Evolutionary conservation across 1,284 basidiomycete genomes (phyloP), one percentile per base, ranked within the genome.

Genomic region (Sutorius eximius): DNA sequence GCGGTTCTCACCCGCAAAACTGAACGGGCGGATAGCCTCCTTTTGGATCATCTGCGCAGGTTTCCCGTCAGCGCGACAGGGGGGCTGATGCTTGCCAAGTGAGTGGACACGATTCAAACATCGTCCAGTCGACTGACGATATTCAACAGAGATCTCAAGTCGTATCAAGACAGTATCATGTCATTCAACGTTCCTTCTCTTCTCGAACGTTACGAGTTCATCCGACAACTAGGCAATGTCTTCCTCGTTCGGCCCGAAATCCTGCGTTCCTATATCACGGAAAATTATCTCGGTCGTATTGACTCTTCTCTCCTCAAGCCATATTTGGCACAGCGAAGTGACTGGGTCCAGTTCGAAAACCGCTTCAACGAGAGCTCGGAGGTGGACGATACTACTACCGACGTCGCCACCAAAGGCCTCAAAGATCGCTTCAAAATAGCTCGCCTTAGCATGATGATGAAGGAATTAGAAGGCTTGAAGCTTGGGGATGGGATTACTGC

Each of bases 41-140:
- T 99, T 15, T 81, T 99, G 27, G 97, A 99, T 48, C 97, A 99
- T 69, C 78, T 98, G 53, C 91, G 91, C 67, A 98, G 93, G 74
- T 99, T 96, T 76, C 91, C 93, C 1, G 94, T 99, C 52, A 98
- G 90, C 64, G 95, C 95, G 0, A 94, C 95, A 0, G 97, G 97
- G 45, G 97, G 96, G 5, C 79, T 99, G 48, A 97, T 99, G 92
- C 86, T 99, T 38, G 96, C 96, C 22, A 98, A 98, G 93, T 94
- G 63, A 57, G 86, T 78, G 52, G 50, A 48, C 42, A 51, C 24
- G 47, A 50, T 38, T 36, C 37, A 44, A 27, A 34, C 40, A 46
- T 44, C 20, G 20, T 38, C 24, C n/a, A 37, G 37, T 43, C 48
- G n/a, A 33, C 37, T 54, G 33, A 58, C 50, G 32, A 34, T 32